Percentiles rank a stretch among this genome's conserved stretches.
Conservation (phyloP, 192 early-diverging fungal species). For the Mortierella claussenii region DNA sequence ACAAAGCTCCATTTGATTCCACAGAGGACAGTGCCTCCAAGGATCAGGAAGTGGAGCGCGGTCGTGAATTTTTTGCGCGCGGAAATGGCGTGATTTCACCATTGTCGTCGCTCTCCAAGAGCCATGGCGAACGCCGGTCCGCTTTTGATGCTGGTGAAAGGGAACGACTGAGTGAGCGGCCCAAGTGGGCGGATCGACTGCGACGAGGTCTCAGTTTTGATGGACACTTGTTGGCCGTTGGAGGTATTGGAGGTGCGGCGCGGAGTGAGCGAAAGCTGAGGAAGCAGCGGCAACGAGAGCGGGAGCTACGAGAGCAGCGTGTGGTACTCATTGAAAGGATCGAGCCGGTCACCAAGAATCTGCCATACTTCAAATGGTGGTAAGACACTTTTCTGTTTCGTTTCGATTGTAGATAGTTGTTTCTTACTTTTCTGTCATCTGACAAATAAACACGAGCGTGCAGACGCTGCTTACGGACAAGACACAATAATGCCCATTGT, state of each 20-base stretch:
- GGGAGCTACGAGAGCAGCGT: conserved; percentile 33
- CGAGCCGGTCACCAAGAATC: conserved; percentile 49
- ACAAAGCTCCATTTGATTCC: conserved; percentile 2
- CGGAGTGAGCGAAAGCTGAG: conserved; percentile 34
- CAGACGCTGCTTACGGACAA: too few relatives aligned
- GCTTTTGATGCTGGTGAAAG: not conserved
- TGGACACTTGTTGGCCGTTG: conserved; percentile 26
- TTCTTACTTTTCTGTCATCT: not conserved
- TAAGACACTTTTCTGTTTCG: conserved; percentile 1
- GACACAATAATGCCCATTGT: too few relatives aligned
- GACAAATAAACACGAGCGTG: not conserved
- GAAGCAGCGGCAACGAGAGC: conserved; percentile 41
- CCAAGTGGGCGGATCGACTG: conserved; percentile 42
- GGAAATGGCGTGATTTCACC: conserved; percentile 17
- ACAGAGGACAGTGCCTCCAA: not conserved
- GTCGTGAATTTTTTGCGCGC: conserved; percentile 27
- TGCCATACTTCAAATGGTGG: conserved; percentile 51
- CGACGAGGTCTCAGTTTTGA: conserved; percentile 43
- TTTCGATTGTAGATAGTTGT: not conserved
- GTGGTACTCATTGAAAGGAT: conserved; percentile 46
- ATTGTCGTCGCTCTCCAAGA: not conserved
- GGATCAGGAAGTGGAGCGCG: conserved; percentile 1
- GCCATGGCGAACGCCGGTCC: not conserved
- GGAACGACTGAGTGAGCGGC: conserved; percentile 17
- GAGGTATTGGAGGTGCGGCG: conserved; percentile 26